A percentile compares a stretch with the other conserved stretches of the same genome.
phyloP scores from a whole-genome alignment of 176 grass and related monocot species.

The Saccharum spontaneum region DNA sequence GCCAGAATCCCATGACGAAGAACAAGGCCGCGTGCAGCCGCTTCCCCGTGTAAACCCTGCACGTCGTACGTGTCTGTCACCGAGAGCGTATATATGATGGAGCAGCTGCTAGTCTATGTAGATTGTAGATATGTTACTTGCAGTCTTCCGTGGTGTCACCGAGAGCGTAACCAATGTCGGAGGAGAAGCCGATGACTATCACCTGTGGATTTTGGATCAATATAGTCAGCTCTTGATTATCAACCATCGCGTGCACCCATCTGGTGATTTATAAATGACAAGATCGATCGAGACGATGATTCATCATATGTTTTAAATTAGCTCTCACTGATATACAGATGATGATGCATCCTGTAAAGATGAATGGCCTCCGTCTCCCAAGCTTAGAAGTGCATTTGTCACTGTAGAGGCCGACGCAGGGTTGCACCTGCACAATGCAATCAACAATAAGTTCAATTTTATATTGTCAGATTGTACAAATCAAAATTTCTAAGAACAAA shows the following conservation, averaged over 20 bases:
- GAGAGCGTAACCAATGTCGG: conserved; percentile 66
- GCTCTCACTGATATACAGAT: conserved; percentile 63
- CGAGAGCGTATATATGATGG: too few species aligned
- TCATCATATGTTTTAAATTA: not conserved
- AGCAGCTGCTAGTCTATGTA: too few species aligned
- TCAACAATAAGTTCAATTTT: not conserved
- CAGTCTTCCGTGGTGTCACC: conserved; percentile 72
- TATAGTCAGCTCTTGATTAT: not conserved
- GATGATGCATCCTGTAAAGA: conserved; percentile 56
- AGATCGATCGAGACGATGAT: not conserved
- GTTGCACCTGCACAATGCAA: conserved; percentile 46
- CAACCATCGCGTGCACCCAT: not conserved
- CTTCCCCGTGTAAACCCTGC: conserved; percentile 59
- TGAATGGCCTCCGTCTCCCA: conserved; percentile 69
- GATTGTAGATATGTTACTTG: conserved; percentile 26
- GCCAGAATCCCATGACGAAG: conserved; percentile 80
- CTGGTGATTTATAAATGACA: not conserved
- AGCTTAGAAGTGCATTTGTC: conserved; percentile 66
- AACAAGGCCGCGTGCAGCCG: conserved; percentile 53
- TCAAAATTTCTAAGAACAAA: not conserved
- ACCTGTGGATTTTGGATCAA: conserved; percentile 38
- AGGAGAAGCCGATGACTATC: conserved; percentile 64
- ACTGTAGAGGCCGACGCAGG: conserved; percentile 65
- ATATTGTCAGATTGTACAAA: not conserved
- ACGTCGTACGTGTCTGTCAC: not conserved